Base-by-base conservation (phyloP, 2,329 filamentous ascomycete genomes). In the Scleromitrula shiraiana region DNA sequence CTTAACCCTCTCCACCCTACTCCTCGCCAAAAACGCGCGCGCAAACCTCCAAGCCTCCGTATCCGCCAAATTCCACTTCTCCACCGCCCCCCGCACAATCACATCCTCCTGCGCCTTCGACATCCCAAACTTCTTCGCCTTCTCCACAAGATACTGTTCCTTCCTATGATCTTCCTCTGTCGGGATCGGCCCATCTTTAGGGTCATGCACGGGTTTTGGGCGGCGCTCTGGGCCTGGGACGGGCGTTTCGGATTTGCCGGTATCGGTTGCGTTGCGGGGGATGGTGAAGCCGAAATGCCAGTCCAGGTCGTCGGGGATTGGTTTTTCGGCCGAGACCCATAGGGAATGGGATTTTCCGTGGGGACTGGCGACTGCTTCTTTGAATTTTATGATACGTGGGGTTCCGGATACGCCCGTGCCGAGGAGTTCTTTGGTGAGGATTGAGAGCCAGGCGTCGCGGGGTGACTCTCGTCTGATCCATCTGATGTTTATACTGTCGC, bases 221-320 rank as follows among this genome's bases (percentile, higher is more conserved):
- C 74, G 69, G 37, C 74, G 71, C 58, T 82, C 75, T 2, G 78
- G 75, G 2, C 76, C 74, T 0, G 78, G 75, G 5, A 78, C 73
- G 0, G 79, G 77, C 1, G 78, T 76, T 56, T 75, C 70, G 12
- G 75, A 76, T 52, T 76, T 75, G 39, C 73, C 75, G 23, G 73
- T 70, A 33, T 73, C 66, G 4, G 75, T 70, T 9, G 70, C 68
- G 17, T 71, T 67, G 39, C 74, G 72, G 2, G 90, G 87, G 8
- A 96, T 74, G 12, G 74, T 71, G 66, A 97, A 97, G 46, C 91
- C 93, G 63, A 97, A 88, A 56, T 84, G 77, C 88, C 89, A 97
- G 62, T 91, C 84, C 2, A 95, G 70, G 55, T 93, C 85, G n/a
- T 76, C 65, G 1, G 69, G 65, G 5, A 71, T 67, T 1, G 74